These are phyloP conservation scores for Colletotrichum costaricense DNA, from an alignment of 2,329 filamentous ascomycete species.

Conservation along the genomic window DNA sequence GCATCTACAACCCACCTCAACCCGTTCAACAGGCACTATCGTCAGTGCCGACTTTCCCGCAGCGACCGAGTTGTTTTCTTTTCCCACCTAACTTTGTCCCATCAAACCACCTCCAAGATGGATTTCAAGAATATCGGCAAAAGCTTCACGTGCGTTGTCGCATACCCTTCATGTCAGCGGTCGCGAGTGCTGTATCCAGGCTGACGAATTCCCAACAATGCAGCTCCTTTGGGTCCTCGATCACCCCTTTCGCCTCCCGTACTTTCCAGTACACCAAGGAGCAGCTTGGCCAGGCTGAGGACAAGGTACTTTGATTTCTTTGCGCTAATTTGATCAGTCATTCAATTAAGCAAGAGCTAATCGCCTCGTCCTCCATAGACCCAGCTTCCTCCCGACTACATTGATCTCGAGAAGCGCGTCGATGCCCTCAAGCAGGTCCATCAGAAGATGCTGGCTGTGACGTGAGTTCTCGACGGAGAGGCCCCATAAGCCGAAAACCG, in stretches of 20 bases:
- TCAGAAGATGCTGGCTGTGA: constrained; percentile 96
- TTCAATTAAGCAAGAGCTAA: constrained; percentile 29
- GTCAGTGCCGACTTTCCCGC: not conserved
- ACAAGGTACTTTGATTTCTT: constrained; percentile 73
- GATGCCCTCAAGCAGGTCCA: constrained; percentile 97
- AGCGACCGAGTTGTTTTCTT: not conserved
- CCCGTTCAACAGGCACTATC: not conserved
- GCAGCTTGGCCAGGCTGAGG: constrained; percentile 92
- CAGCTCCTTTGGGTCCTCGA: constrained; percentile 77
- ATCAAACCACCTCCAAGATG: constrained; percentile 52
- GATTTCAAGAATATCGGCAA: constrained; percentile 71
- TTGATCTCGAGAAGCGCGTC: constrained; percentile 98
- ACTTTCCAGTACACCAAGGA: constrained; percentile 99
- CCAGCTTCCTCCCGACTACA: constrained; percentile 95
- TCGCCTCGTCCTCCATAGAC: constrained; percentile 68
- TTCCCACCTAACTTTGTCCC: not conserved
- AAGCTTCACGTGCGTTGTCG: constrained; percentile 60
- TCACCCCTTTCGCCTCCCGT: constrained; percentile 92
- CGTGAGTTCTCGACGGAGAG: constrained; percentile 68
- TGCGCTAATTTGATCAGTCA: not conserved
- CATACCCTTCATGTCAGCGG: constrained; percentile 19
- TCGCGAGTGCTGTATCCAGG: constrained; percentile 2
- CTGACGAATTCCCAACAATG: constrained; percentile 40
- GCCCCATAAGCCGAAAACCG: not conserved
- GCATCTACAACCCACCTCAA: constrained; percentile 19